Percentiles rank a stretch among this genome's conserved stretches.
Evolutionary conservation across 2,329 filamentous ascomycete species (phyloP).

Genomic region (Fusarium euwallaceae): DNA sequence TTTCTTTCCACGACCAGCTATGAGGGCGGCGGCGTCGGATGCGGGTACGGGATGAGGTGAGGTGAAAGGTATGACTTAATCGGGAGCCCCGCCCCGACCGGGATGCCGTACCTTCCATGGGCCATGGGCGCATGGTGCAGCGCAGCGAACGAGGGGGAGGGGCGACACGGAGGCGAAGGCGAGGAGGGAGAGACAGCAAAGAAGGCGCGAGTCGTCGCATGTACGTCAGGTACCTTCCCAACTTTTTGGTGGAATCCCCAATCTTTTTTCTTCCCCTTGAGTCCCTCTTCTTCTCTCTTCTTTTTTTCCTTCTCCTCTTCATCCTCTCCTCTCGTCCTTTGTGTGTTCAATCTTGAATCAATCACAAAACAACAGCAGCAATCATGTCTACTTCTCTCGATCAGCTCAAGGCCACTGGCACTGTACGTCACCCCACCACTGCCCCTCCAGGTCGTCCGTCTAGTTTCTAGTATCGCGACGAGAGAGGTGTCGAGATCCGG

Average conservation of each 20-base stretch:
- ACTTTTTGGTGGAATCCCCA: slow-evolving; percentile 37
- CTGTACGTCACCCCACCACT: slow-evolving; percentile 73
- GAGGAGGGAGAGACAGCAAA: slow-evolving; percentile 30
- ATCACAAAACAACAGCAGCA: slow-evolving; percentile 31
- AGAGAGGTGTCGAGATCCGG: slow-evolving; percentile 9
- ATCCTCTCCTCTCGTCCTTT: slow-evolving; percentile 15
- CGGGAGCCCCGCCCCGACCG: slow-evolving; percentile 34
- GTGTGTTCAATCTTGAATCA: slow-evolving; percentile 28
- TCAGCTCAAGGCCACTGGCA: slow-evolving; percentile 96
- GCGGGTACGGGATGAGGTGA: slow-evolving; percentile 33
- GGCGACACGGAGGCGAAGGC: slow-evolving; percentile 37
- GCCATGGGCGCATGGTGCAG: slow-evolving; percentile 25
- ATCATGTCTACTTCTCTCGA: slow-evolving; percentile 91
- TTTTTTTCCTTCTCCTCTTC: slow-evolving; percentile 15
- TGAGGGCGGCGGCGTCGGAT: slow-evolving; percentile 3
- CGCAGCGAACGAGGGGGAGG: slow-evolving; percentile 38
- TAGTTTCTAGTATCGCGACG: slow-evolving; percentile 23
- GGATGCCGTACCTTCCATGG: slow-evolving; percentile 26
- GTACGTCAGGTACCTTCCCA: slow-evolving; percentile 43
- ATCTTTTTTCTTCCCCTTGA: slow-evolving; percentile 35
- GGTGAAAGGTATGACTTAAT: slow-evolving; percentile 40
- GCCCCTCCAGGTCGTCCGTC: slow-evolving; percentile 49
- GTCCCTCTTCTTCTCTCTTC: slow-evolving; percentile 20
- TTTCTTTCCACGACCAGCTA: slow-evolving; percentile 5
- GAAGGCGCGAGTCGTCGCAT: slow-evolving; percentile 35